These are phyloP conservation scores for Cyclotella choctawhatcheeana DNA, from an alignment of 108 stramenopile genomes.

Conservation along the genomic window DNA sequence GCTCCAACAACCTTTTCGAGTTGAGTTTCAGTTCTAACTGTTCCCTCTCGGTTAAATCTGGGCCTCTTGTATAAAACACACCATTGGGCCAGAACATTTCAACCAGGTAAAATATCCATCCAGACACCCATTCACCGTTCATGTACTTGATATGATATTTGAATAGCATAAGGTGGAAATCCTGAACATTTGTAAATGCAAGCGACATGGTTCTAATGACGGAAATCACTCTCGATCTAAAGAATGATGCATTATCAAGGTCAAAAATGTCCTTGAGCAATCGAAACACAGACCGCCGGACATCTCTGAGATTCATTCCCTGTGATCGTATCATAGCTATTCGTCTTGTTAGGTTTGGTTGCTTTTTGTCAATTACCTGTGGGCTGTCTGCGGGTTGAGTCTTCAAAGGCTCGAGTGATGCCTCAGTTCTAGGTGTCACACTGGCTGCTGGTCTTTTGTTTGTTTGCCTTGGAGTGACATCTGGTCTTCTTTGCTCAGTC, in stretches of 20 bases:
- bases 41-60: conserved; percentile 58
- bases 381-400: background rate
- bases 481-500: conserved; percentile 5
- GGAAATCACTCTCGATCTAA: conserved; percentile 78
- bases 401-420: background rate
- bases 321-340: conserved; percentile 53
- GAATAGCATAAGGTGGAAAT: conserved; percentile 77
- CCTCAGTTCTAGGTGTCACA: background rate
- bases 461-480: conserved; percentile 8
- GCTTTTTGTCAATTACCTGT: conserved; percentile 4
- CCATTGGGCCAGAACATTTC: conserved; percentile 89
- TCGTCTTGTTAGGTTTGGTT: conserved; percentile 29
- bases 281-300: conserved; percentile 73
- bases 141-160: conserved; percentile 67
- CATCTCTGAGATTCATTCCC: conserved; percentile 71
- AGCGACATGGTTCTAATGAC: conserved; percentile 84
- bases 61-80: conserved; percentile 59
- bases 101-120: conserved; percentile 57
- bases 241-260: conserved; percentile 89
- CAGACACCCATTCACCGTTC: conserved; percentile 72
- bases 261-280: conserved; percentile 76
- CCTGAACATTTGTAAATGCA: conserved; percentile 68
- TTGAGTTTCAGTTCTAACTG: conserved; percentile 39
- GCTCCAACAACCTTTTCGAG: conserved; percentile 57
- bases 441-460: background rate